These are phyloP conservation scores for Mortierella sp. DNA, from an alignment of 371 early-diverging fungal genomes.

Conservation along the genomic window DNA sequence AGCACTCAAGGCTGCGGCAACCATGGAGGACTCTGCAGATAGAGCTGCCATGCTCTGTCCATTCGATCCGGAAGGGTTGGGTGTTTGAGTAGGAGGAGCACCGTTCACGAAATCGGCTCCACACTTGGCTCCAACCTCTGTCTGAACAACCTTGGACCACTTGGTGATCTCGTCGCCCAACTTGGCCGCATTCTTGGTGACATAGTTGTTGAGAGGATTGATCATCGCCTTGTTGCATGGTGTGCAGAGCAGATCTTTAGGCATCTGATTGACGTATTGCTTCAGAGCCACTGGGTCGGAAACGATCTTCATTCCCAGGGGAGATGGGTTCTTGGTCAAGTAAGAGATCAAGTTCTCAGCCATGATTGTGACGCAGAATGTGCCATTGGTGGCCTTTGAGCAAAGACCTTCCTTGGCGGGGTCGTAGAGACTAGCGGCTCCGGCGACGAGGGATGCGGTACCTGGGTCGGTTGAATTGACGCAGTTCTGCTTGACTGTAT, in stretches of 20 bases:
- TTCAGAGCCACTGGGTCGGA: constrained; percentile 16
- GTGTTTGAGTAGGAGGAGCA: constrained; percentile 6
- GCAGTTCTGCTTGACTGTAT: constrained; percentile 42
- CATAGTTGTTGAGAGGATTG: constrained; percentile 35
- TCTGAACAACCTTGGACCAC: constrained; percentile 22
- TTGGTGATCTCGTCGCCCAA: constrained; percentile 6
- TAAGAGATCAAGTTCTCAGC: constrained; percentile 23
- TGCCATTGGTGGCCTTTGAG: constrained; percentile 26
- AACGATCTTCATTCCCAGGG: constrained; percentile 27
- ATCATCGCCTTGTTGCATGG: constrained; percentile 50
- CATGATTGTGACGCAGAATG: constrained; percentile 35
- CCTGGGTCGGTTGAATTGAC: constrained; percentile 23
- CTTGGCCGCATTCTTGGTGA: constrained; percentile 16
- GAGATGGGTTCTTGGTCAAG: constrained; percentile 21
- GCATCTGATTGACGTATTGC: constrained; percentile 34
- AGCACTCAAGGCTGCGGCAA: not conserved
- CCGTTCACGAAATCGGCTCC: constrained; percentile 35
- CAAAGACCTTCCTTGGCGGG: constrained; percentile 38
- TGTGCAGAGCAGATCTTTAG: constrained; percentile 36
- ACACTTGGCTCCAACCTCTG: constrained; percentile 30
- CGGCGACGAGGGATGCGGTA: constrained; percentile 24
- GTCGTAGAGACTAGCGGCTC: constrained; percentile 24
- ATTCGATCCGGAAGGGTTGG: not conserved
- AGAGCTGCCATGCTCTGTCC: not conserved
- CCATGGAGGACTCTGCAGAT: not conserved